Base-by-base conservation (phyloP, 805 yeast species). In the Kuraishia ogatae region DNA sequence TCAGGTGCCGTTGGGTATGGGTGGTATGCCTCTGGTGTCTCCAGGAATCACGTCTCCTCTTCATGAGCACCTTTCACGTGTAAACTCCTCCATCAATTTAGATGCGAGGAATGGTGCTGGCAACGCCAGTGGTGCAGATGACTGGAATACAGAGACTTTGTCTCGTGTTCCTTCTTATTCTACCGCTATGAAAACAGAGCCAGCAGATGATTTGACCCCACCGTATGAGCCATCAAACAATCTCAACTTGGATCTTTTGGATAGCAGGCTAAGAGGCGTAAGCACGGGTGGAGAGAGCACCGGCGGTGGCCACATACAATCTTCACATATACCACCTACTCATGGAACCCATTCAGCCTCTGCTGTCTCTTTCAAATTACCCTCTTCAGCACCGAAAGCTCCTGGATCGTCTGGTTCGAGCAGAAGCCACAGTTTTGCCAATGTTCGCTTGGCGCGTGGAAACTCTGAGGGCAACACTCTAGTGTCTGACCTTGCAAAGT, bases 161-260 rank as follows among this genome's bases (percentile, higher is more conserved):
- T 83, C 87, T 21, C 73, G 82, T 52, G 97, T 93, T 6, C 98
- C 98, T 0, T 83, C 96, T 0, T 93, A 93, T 68, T 79, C 78
- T 7, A 84, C 87, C 35, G 97, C 98, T 0, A 69, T 91, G 67
- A 80, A 79, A 62, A 68, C 80, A 1, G 83, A 77, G 50, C 59
- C 58, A 7, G 78, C 73, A 2, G 78, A 73, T 21, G 82, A 79
- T 53, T 69, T 85, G 24, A 84, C 97, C 1, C 97, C 97, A 0
- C 78, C 80, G 1, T 91, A 90, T 66, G 76, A 73, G 58, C 84
- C 83, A 6, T 80, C 81, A 17, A 75, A 1, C n/a, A 57, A 59
- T 10, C 60, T 66, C 50, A 69, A 70, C 51, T 50, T 71, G 43
- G 71, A 63, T 29, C 54, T 64, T 10, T 57, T 71, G 52, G 70